A percentile compares a stretch with the other conserved stretches of the same genome.
Conservation (phyloP, 768 basidiomycete genomes). For the Antrodiella citrinella region DNA sequence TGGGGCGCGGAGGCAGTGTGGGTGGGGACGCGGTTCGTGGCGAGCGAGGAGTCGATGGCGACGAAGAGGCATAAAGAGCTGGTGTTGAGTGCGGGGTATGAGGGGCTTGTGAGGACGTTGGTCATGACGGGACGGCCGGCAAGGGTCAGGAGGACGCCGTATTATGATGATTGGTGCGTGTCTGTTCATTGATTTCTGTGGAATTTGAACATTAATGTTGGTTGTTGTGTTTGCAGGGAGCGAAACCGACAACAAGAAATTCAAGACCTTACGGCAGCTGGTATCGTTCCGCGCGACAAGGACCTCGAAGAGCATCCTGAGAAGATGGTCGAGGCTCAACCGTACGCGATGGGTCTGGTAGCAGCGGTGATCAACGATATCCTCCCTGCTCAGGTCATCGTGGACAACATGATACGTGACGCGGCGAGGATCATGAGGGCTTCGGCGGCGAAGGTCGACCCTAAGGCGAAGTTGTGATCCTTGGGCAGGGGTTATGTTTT, state of each 20-base stretch:
- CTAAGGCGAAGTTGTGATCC: neutral
- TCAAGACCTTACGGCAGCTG: constrained; percentile 64
- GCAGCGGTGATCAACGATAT: constrained; percentile 60
- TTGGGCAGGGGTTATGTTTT: no score
- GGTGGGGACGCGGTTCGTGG: constrained; percentile 62
- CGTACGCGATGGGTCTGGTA: constrained; percentile 56
- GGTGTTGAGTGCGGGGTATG: constrained; percentile 54
- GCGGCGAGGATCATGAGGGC: constrained; percentile 36
- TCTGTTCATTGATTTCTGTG: no score
- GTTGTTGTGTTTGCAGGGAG: constrained; percentile 48
- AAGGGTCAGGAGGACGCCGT: constrained; percentile 71
- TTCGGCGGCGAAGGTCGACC: constrained; percentile 23
- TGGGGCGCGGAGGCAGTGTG: constrained; percentile 76
- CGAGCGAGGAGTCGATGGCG: constrained; percentile 65
- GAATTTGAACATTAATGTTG: neutral
- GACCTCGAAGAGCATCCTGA: constrained; percentile 73
- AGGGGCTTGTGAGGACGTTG: constrained; percentile 68
- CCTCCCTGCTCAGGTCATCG: constrained; percentile 70
- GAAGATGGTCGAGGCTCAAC: constrained; percentile 48
- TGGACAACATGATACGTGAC: constrained; percentile 61
- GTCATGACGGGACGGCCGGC: constrained; percentile 86
- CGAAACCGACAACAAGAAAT: constrained; percentile 68
- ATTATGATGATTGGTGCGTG: constrained; percentile 65
- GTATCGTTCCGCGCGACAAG: constrained; percentile 58
- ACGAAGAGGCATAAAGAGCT: constrained; percentile 75